phyloP scores from a whole-genome alignment of 2,329 filamentous ascomycete species.

The Cladophialophora yegresii region DNA sequence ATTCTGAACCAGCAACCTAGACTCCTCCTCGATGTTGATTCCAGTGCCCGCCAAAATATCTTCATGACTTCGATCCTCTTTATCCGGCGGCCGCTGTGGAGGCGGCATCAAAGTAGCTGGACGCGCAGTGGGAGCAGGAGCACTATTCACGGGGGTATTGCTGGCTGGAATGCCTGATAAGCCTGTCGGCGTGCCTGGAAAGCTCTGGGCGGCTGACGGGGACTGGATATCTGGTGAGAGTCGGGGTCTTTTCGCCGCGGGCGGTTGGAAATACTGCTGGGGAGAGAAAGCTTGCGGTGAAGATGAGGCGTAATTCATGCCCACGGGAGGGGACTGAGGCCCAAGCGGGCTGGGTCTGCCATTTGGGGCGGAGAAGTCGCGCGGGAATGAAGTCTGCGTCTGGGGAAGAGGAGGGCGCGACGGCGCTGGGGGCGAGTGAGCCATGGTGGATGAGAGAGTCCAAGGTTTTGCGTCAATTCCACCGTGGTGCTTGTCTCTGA shows the following conservation, averaged over 20 bases:
- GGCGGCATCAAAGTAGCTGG: conserved; percentile 59
- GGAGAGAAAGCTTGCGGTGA: conserved; percentile 63
- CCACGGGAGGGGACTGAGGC: conserved; percentile 32
- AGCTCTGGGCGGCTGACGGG: conserved; percentile 50
- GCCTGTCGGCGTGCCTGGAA: conserved; percentile 44
- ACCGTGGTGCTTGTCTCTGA: conserved; percentile 21
- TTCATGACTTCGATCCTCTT: conserved; percentile 33
- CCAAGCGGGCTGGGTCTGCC: conserved; percentile 33
- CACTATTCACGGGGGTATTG: conserved; percentile 53
- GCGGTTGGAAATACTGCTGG: conserved; percentile 48
- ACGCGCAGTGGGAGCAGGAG: conserved; percentile 52
- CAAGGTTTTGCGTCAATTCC: conserved; percentile 19
- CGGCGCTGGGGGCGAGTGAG: conserved; percentile 31
- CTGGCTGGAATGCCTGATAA: conserved; percentile 30
- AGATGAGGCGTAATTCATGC: conserved; percentile 57
- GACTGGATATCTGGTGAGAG: conserved; percentile 69
- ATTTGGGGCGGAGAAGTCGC: conserved; percentile 29
- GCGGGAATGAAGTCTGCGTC: conserved; percentile 29
- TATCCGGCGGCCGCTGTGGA: conserved; percentile 57
- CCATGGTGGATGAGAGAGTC: conserved; percentile 24
- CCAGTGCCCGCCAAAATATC: conserved; percentile 32
- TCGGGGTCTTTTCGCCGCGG: conserved; percentile 72
- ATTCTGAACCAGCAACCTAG: conserved; percentile 27
- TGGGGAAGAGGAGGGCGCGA: conserved; percentile 33
- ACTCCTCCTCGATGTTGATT: conserved; percentile 35